Conservation (phyloP, 768 basidiomycete genomes). For the Pleurotus platypus region DNA sequence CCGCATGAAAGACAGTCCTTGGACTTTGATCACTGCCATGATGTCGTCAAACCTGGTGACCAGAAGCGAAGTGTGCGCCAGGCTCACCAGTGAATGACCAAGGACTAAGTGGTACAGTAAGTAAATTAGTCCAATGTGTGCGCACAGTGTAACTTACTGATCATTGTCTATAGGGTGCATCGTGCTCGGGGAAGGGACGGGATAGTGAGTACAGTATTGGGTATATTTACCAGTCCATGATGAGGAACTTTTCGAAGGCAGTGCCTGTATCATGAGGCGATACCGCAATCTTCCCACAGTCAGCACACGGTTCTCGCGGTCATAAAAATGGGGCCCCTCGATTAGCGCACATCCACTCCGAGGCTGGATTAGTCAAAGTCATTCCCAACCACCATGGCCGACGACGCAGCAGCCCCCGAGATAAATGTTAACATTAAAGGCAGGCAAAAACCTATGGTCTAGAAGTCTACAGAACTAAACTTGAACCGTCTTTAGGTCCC, state of each 20-base stretch:
- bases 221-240: too few species aligned
- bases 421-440: conserved; percentile 73
- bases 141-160: too few species aligned
- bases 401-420: conserved; percentile 38
- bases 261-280: background rate
- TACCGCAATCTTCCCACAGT: background rate
- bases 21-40: conserved; percentile 32
- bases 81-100: conserved; percentile 3
- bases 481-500: conserved; percentile 49
- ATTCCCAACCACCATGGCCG: conserved; percentile 42
- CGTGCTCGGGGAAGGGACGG: too few species aligned
- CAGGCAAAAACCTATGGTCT: conserved; percentile 14
- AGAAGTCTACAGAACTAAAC: too few species aligned
- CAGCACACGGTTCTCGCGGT: too few species aligned
- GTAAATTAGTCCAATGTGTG: background rate
- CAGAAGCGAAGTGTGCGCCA: too few species aligned
- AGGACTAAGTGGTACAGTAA: background rate
- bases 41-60: too few species aligned
- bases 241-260: background rate
- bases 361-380: background rate
- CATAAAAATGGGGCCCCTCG: background rate
- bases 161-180: too few species aligned
- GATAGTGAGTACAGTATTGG: too few species aligned
- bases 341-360: background rate
- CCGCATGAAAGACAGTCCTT: conserved; percentile 46